Base-by-base conservation (phyloP, 495 filamentous ascomycete genomes). In the Aspergillus incahuasiensis region DNA sequence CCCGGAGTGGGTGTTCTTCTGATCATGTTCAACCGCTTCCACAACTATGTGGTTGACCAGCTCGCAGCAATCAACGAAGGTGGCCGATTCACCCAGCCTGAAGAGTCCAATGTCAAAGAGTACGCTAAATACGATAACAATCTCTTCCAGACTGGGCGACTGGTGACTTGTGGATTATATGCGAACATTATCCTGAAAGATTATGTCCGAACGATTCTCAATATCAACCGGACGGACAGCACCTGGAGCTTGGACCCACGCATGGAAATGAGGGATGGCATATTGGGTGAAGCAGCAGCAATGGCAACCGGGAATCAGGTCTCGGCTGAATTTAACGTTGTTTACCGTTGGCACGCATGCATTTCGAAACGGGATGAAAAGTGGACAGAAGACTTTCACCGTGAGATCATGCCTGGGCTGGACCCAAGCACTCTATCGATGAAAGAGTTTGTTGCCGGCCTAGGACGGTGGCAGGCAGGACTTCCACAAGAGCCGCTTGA, bases 321-420 rank as follows among this genome's bases (percentile, higher is more conserved):
- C 3, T 89, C 86, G 0, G 86, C 85, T 24, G 89, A 92, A 68
- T 92, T 92, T 70, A 89, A 81, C 59, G 82, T 83, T 38, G 74
- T 88, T 56, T 91, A 91, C 63, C 76, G 87, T 22, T 94, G 89
- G 88, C 89, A 94, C 68, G 86, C 86, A 11, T 87, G 85, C 61
- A 82, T 89, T 52, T 89, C 86, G 2, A 73, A 79, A 42, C 81
- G 81, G 46, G 89, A 94, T 58, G 85, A 90, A 51, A 74, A 81
- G 52, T 92, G 89, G 89, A 82, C 88, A 5, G 75, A 87, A 55
- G 76, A 83, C 12, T 75, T 86, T 52, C 90, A 85, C 62, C 60
- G 70, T 20, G 70, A 79, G 15, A 56, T 91, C n/a, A 88, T 91
- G 60, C 72, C 74, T 8, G 78, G 75, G 3, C 61, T 69, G 32